Evolutionary conservation across 257 asterid species (phyloP).

Genomic region (Solanum lignicaule): DNA sequence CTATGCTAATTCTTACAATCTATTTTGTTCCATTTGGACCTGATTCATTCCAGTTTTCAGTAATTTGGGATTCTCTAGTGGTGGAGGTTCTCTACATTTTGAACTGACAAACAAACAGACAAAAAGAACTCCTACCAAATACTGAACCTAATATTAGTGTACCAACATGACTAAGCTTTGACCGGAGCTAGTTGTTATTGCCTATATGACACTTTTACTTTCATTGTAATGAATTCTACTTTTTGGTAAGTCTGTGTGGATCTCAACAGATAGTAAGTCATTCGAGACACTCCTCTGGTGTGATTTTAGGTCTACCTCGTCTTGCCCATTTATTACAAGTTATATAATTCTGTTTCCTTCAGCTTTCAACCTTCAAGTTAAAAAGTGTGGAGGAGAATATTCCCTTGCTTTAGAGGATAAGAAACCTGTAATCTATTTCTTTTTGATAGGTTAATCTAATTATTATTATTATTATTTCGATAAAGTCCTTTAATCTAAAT

Average conservation of each 20-base stretch:
- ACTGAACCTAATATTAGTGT: not conserved
- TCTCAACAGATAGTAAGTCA: not conserved
- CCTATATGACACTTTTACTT: not conserved
- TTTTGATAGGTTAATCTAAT: not conserved
- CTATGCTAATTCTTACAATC: not conserved
- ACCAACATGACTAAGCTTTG: not conserved
- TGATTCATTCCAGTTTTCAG: not conserved
- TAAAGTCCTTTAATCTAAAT: not conserved
- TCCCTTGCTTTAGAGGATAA: not conserved
- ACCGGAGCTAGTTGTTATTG: not conserved
- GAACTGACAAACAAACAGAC: not conserved
- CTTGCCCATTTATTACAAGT: not conserved
- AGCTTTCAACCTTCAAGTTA: not conserved
- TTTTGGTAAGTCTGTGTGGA: not conserved
- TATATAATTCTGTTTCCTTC: not conserved
- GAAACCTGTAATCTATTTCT: not conserved
- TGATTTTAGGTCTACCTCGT: not conserved
- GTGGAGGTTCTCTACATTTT: not conserved
- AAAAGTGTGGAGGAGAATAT: not conserved
- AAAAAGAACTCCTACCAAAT: not conserved
- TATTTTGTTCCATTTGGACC: not conserved
- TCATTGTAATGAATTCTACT: not conserved
- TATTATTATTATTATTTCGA: not conserved
- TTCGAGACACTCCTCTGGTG: not conserved
- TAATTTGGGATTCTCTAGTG: not conserved